phyloP scores from a whole-genome alignment of 768 basidiomycete species.

The Tulasnella sp. region DNA sequence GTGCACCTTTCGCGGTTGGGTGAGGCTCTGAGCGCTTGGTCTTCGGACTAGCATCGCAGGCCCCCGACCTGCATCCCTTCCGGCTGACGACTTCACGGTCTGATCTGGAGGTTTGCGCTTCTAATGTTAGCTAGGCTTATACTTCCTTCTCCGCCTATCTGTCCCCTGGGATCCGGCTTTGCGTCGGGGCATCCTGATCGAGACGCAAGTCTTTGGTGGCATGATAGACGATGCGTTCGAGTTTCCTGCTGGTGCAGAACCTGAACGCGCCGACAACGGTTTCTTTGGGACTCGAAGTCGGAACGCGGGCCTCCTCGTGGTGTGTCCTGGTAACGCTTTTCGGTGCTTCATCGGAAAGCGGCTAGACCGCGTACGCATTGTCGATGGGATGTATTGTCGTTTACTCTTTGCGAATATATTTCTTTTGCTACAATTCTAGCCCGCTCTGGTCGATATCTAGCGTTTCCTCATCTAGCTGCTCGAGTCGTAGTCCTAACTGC shows the following conservation, averaged over 20 bases:
- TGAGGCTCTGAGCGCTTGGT: too few species aligned
- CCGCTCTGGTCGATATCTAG: too few species aligned
- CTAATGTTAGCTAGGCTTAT: neutral
- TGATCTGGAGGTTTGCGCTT: neutral
- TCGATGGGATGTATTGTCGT: neutral
- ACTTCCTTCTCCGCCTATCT: neutral
- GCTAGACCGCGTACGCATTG: conserved; percentile 6
- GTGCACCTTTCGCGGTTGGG: too few species aligned
- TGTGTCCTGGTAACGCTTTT: neutral
- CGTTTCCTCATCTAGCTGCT: too few species aligned
- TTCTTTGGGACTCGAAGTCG: neutral
- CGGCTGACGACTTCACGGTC: neutral
- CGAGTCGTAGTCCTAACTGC: too few species aligned
- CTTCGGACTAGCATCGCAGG: neutral
- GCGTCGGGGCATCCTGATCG: neutral
- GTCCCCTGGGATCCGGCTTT: neutral
- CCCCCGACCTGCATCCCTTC: neutral
- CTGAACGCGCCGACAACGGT: neutral
- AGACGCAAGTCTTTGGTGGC: neutral
- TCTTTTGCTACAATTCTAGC: too few species aligned
- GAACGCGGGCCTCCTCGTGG: conserved; percentile 9
- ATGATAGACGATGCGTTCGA: neutral
- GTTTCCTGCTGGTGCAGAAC: neutral
- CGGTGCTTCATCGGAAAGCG: neutral
- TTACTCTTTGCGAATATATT: too few species aligned